Evolutionary conservation across 768 basidiomycete genomes (phyloP), one percentile per base, ranked within the genome.

Genomic region (Tylopilus sp.): DNA sequence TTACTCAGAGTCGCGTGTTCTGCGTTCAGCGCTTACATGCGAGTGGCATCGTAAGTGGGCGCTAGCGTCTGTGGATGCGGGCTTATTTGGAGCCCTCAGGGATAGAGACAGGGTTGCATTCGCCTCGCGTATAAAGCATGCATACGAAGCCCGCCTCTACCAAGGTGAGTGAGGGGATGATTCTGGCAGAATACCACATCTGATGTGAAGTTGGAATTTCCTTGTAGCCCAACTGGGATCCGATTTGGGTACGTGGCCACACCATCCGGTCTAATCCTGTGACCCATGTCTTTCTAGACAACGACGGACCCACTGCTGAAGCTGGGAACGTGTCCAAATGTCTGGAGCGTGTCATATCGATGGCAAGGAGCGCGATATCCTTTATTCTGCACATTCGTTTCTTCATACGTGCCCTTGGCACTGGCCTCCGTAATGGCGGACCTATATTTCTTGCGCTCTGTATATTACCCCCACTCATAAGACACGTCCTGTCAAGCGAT

Each of bases 371-470:
- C 4, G 17, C 18, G 12, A 17, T 58, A 25, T 67, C 65, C 22
- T 50, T 60, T 23, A 22, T 65, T 31, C 50, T 66, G 30, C 65
- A 66, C 17, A 51, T 65, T n/a, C 63, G 42, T 6, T 39, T 66
- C 33, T 50, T 67, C 0, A 10, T 22, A 20, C 44, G 57, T 22
- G 44, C 67, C 20, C 26, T 65, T 15, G 60, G 58, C 17, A 48
- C 26, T 13, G 46, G 49, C 15, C 41, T 62, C n/a, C 18, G 40
- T 1, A 50, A 52, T 8, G 63, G 63, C 21, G 64, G 64, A 1
- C 60, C 58, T 43, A 21, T 55, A 3, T 65, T 58, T n/a, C 40
- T 67, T 15, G 44, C 43, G 18, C 17, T 67, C 23, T 65, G 63
- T 44, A 10, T 60, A 15, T 13, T 67, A 3, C 60, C 58, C 4